Conservation (phyloP, 768 basidiomycete species). For the Symmetrospora coprosmae region DNA sequence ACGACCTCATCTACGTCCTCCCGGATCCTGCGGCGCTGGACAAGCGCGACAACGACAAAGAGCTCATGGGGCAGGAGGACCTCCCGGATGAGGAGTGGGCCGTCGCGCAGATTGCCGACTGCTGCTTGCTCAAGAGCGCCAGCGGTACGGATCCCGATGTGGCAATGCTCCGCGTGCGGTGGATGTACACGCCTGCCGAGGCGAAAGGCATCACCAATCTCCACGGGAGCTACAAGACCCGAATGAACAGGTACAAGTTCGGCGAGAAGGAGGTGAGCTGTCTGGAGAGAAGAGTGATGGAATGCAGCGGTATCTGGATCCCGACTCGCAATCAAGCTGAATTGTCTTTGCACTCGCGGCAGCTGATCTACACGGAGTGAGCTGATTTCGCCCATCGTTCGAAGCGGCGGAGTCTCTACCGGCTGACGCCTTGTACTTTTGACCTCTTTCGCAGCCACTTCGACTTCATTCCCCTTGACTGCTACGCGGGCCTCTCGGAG, state of each 20-base stretch:
- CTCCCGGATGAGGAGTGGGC: neutral
- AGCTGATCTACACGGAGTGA: no score
- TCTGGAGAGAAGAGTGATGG: no score
- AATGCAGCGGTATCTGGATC: no score
- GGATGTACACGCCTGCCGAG: neutral
- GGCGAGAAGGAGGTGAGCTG: neutral
- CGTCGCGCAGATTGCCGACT: neutral
- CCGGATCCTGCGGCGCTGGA: neutral
- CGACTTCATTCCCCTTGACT: neutral
- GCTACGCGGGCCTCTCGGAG: slow-evolving; percentile 8
- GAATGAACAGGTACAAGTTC: neutral
- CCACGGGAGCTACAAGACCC: neutral
- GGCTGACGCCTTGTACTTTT: no score
- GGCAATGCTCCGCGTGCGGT: neutral
- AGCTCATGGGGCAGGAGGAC: neutral
- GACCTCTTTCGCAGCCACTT: no score
- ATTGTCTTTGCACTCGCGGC: no score
- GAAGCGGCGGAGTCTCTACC: no score
- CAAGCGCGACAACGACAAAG: neutral
- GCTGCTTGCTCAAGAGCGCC: neutral
- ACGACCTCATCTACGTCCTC: neutral
- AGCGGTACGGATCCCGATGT: neutral
- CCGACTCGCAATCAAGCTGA: no score
- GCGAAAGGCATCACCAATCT: neutral
- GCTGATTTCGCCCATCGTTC: no score